Percentiles rank a stretch among this genome's conserved stretches.
Evolutionary conservation across 2,329 filamentous ascomycete genomes (phyloP).

Genomic region (Mariannaea sp.): DNA sequence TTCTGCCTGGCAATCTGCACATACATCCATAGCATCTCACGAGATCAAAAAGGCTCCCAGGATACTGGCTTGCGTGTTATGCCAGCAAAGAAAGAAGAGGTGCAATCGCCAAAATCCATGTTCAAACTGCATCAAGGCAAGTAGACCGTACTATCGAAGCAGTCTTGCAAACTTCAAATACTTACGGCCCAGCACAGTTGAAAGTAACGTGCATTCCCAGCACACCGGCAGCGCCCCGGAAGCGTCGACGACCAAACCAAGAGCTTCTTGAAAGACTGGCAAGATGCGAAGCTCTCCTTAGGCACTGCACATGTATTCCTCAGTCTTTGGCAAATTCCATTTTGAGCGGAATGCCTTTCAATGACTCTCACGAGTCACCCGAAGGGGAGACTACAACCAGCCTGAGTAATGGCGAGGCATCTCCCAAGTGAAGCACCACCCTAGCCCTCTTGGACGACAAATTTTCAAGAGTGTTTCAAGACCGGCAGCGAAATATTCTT

Average conservation of each 20-base stretch:
- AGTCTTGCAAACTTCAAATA: neutral
- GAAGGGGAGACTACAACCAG: slow-evolving; percentile 20
- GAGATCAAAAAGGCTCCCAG: slow-evolving; percentile 19
- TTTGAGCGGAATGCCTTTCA: slow-evolving; percentile 17
- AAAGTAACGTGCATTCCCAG: slow-evolving; percentile 31
- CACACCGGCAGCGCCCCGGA: slow-evolving; percentile 37
- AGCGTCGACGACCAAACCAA: slow-evolving; percentile 38
- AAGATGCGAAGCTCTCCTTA: slow-evolving; percentile 34
- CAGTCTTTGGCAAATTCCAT: slow-evolving; percentile 24
- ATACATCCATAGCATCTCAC: slow-evolving; percentile 19
- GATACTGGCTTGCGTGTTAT: slow-evolving; percentile 37
- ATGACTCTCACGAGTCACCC: slow-evolving; percentile 11
- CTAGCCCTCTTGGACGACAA: neutral
- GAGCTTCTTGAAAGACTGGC: slow-evolving; percentile 36
- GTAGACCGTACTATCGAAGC: neutral
- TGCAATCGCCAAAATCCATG: slow-evolving; percentile 41
- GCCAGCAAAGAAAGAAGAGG: slow-evolving; percentile 43
- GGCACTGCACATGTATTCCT: slow-evolving; percentile 33
- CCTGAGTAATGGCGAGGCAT: slow-evolving; percentile 2
- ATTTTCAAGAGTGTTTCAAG: neutral
- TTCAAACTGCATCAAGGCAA: slow-evolving; percentile 39
- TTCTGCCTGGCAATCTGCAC: slow-evolving; percentile 8
- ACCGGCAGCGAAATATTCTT: neutral
- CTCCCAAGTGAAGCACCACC: neutral
- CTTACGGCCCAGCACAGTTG: slow-evolving; percentile 22